phyloP scores from a whole-genome alignment of 371 early-diverging fungal genomes.

The Saksenaea vasiformis region DNA sequence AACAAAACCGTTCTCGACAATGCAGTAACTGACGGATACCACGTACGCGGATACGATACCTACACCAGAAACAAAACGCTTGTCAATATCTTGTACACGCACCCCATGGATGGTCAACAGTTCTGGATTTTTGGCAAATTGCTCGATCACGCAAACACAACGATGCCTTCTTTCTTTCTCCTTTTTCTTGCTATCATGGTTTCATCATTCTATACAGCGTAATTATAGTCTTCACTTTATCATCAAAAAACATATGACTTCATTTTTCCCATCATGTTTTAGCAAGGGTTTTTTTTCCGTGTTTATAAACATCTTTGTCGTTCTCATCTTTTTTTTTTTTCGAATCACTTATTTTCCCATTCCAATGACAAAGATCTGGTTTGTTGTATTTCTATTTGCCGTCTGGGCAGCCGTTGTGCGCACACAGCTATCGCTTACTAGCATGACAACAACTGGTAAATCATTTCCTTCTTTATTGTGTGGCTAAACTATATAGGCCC shows the following conservation, averaged over 20 bases:
- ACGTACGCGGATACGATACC: slow-evolving; percentile 15
- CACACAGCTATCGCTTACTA: background rate
- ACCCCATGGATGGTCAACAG: slow-evolving; percentile 18
- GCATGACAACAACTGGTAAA: background rate
- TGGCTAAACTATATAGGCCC: background rate
- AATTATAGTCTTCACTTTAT: background rate
- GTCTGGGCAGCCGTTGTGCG: background rate
- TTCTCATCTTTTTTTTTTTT: background rate
- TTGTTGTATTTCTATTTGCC: background rate
- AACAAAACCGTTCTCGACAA: slow-evolving; percentile 49
- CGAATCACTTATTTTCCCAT: background rate
- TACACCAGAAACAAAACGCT: slow-evolving; percentile 10
- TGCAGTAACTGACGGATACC: slow-evolving; percentile 30
- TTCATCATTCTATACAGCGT: background rate
- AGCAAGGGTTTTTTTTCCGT: background rate
- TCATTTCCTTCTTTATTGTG: background rate
- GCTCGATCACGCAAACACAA: background rate
- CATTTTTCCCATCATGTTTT: background rate
- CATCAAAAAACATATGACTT: background rate
- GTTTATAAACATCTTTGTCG: background rate
- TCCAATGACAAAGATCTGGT: background rate
- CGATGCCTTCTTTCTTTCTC: background rate
- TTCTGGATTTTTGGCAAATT: slow-evolving; percentile 17
- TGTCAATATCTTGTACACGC: slow-evolving; percentile 19
- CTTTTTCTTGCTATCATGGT: background rate